Conservation (phyloP, 352 stramenopile species). For the Saprolegnia parasitica region DNA sequence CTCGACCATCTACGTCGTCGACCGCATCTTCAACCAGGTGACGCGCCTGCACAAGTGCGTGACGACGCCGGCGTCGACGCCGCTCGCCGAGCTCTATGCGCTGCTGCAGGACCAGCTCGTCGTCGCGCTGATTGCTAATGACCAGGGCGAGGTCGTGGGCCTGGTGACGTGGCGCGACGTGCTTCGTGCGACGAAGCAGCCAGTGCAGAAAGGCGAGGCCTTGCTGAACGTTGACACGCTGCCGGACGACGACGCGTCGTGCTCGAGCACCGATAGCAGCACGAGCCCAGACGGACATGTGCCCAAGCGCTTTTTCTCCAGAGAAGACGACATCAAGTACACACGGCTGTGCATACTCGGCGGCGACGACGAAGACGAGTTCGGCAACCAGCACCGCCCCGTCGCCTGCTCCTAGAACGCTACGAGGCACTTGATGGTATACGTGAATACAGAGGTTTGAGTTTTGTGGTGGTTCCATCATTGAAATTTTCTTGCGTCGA, state of each 20-base stretch:
- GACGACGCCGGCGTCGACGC: background rate
- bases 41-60: background rate
- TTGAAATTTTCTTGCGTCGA: too few species aligned
- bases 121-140: background rate
- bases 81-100: background rate
- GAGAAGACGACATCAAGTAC: background rate
- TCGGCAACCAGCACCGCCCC: too few species aligned
- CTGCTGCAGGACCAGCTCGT: background rate
- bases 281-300: background rate
- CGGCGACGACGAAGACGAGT: background rate
- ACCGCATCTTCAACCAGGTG: background rate
- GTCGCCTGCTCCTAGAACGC: too few species aligned
- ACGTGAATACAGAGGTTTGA: too few species aligned
- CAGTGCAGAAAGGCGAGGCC: background rate
- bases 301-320: background rate
- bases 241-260: background rate
- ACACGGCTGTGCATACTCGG: background rate
- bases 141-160: background rate
- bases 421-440: too few species aligned
- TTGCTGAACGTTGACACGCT: background rate
- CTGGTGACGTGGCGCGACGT: background rate
- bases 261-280: background rate
- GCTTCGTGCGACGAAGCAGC: background rate
- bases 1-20: background rate
- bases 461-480: too few species aligned